Evolutionary conservation across 2,329 filamentous ascomycete species (phyloP).

Genomic region (Pyrenochaeta sp.): DNA sequence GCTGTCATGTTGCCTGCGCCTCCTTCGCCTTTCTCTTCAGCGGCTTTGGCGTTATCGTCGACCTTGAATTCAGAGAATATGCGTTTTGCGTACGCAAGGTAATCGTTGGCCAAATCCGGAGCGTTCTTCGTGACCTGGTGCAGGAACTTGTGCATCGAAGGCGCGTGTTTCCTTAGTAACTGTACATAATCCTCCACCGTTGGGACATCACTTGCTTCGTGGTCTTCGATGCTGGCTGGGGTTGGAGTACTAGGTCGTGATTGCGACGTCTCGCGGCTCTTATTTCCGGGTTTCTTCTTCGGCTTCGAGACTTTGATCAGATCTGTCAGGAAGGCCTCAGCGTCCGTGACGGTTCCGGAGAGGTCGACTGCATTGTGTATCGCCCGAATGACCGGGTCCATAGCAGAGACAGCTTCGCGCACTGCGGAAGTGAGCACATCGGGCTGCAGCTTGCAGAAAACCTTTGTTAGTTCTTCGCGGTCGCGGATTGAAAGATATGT

Average conservation of each 20-base stretch:
- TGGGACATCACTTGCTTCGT: constrained; percentile 49
- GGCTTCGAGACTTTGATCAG: constrained; percentile 67
- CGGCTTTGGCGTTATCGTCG: constrained; percentile 26
- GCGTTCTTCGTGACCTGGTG: constrained; percentile 75
- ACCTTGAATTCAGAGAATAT: constrained; percentile 65
- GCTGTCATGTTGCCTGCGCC: constrained; percentile 56
- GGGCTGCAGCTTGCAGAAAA: constrained; percentile 72
- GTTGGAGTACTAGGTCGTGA: constrained; percentile 30
- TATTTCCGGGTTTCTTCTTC: constrained; percentile 41
- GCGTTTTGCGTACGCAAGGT: constrained; percentile 68
- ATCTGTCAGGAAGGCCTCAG: constrained; percentile 74
- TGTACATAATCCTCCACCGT: constrained; percentile 77
- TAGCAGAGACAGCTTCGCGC: constrained; percentile 70
- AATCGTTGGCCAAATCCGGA: constrained; percentile 69
- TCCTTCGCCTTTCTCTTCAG: constrained; percentile 28
- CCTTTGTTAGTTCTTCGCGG: constrained; percentile 72
- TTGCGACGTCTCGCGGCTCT: constrained; percentile 33
- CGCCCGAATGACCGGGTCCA: constrained; percentile 76
- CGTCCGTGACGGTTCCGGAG: constrained; percentile 71
- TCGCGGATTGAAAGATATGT: constrained; percentile 76
- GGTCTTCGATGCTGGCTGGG: constrained; percentile 34
- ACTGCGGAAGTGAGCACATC: constrained; percentile 77
- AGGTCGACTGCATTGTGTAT: constrained; percentile 78
- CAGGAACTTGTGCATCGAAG: constrained; percentile 72
- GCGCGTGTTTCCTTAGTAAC: constrained; percentile 70